These are phyloP conservation scores for Gossypium mustelinum DNA, from an alignment of 345 rosid species.

Conservation along the genomic window DNA sequence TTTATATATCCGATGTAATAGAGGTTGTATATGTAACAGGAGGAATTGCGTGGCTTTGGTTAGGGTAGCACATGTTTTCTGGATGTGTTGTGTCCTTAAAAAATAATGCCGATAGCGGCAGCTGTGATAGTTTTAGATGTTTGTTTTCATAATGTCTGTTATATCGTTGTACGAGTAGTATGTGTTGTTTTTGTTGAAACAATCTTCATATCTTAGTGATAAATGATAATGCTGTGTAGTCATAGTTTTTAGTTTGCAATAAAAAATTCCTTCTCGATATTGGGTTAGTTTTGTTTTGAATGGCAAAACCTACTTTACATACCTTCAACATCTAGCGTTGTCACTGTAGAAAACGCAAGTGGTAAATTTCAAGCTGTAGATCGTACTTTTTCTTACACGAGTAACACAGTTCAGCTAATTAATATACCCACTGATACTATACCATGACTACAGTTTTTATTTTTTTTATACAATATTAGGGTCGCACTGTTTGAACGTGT, in stretches of 20 bases:
- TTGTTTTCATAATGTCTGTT: background rate
- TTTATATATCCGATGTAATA: background rate
- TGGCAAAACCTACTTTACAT: background rate
- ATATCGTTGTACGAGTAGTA: background rate
- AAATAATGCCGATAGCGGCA: background rate
- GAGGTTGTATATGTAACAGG: background rate
- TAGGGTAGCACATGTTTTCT: background rate
- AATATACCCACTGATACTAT: too few relatives aligned
- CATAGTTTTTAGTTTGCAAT: background rate
- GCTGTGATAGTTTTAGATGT: background rate
- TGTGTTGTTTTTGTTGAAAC: background rate
- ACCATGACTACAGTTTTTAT: too few relatives aligned
- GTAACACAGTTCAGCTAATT: too few relatives aligned
- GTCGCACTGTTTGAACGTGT: too few relatives aligned
- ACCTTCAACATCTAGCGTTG: too few relatives aligned
- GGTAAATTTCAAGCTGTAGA: too few relatives aligned
- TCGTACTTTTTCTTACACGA: too few relatives aligned
- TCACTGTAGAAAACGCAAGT: too few relatives aligned
- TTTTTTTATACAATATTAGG: too few relatives aligned
- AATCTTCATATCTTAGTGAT: background rate
- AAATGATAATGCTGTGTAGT: background rate
- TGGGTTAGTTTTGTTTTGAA: background rate
- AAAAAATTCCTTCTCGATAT: background rate
- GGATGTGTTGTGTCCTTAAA: constrained; percentile 21
- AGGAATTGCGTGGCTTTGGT: background rate